Evolutionary conservation across 2,329 filamentous ascomycete species (phyloP).

Genomic region (Calcarisporium arbuscula): DNA sequence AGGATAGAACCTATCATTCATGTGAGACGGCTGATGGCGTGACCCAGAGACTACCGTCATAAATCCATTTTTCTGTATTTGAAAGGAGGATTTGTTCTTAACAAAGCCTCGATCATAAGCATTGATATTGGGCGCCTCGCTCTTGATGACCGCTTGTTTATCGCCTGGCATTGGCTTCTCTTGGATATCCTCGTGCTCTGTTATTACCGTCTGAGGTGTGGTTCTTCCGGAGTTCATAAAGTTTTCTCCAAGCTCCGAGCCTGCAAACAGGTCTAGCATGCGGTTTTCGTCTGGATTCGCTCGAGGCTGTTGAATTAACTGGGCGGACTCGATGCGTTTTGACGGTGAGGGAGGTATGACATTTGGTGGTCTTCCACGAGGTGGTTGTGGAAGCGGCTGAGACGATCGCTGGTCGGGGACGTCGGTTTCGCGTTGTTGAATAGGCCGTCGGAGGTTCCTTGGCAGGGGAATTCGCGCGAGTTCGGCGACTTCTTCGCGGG

Average conservation of each 20-base stretch:
- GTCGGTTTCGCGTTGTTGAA: conserved; percentile 19
- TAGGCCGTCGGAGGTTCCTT: conserved; percentile 19
- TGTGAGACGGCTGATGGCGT: conserved; percentile 18
- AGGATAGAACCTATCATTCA: conserved; percentile 28
- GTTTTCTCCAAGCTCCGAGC: conserved; percentile 31
- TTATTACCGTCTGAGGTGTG: conserved; percentile 27
- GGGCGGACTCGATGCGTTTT: conserved; percentile 4
- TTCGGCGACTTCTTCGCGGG: conserved; percentile 23
- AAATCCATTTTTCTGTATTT: conserved; percentile 29
- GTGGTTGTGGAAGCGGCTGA: conserved; percentile 16
- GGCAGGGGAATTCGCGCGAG: conserved; percentile 30
- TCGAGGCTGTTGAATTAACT: neutral
- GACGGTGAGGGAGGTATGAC: conserved; percentile 16
- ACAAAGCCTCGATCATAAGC: conserved; percentile 7
- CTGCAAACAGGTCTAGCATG: conserved; percentile 27
- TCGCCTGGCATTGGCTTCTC: conserved; percentile 8
- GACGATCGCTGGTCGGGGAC: conserved; percentile 17
- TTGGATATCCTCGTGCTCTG: conserved; percentile 11
- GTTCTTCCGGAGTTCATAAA: conserved; percentile 33
- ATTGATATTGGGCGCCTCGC: conserved; percentile 2
- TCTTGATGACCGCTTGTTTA: conserved; percentile 4
- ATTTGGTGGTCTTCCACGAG: too few relatives aligned
- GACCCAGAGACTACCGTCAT: conserved; percentile 26
- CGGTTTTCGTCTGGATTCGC: conserved; percentile 11
- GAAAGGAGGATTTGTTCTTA: conserved; percentile 18